Base-by-base conservation (phyloP, 192 early-diverging fungal genomes). In the Backusella circina region DNA sequence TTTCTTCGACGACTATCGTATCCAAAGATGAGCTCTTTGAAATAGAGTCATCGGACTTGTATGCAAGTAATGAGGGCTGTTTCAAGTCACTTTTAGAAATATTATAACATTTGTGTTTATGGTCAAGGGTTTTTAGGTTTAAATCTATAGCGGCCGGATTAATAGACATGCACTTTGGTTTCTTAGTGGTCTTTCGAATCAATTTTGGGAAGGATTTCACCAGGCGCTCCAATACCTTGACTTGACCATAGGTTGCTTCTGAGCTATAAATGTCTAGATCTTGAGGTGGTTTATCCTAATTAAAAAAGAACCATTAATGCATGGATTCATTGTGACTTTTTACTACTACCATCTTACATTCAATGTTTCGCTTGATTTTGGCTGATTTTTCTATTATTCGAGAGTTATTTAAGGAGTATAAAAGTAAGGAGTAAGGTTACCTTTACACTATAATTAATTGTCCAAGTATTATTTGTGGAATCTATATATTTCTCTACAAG, bases 41-140 rank as follows among this genome's bases (percentile, higher is more conserved):
- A 61, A 61, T 61, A 61, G 54, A 61, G 26, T 28, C 23, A 28
- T 28, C 54, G 10, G 21, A 23, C 21, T 61, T 61, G 23, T 23
- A 61, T 61, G 23, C 0, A 61, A 28, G 7, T 51, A 51, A 8
- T 51, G 21, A 51, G 7, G 50, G 5, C 21, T 51, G 50, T 28
- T 61, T 61, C 21, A 61, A 1, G 23, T 61, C 54, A 61, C 9
- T 61, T 61, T 61, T 26, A 2, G 21, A 61, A 61, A 61, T 61
- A 30, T 61, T 61, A 61, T 61, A 61, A 12, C 54, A 61, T 61
- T 61, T 61, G 54, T 61, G 54, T 28, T 61, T 61, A 61, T 61
- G 26, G 10, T n/a, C 54, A 61, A 61, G 54, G 10, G 23, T 30
- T 61, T 61, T 61, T 28, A 61, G 28, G 12, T 61, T 28, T 61